A percentile compares a stretch with the other conserved stretches of the same genome.
Evolutionary conservation across 2,329 filamentous ascomycete species (phyloP).

Genomic region (Fusarium tjaetaba): DNA sequence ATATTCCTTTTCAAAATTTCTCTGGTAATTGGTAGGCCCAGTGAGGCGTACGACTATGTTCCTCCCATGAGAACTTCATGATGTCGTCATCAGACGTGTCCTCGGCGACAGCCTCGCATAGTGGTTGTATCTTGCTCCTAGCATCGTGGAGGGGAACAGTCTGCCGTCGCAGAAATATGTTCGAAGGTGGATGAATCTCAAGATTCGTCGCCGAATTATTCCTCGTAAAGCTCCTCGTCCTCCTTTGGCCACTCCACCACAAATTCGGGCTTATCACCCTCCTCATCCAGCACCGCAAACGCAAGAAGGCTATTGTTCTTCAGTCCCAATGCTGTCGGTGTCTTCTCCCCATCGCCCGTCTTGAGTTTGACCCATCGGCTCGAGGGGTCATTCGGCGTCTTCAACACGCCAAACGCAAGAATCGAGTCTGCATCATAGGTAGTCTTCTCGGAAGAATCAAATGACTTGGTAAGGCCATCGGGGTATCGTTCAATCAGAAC

Average conservation of each 20-base stretch:
- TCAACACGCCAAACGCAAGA: slow-evolving; percentile 59
- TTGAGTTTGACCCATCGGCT: slow-evolving; percentile 62
- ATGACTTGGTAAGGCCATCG: slow-evolving; percentile 56
- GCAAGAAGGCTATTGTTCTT: slow-evolving; percentile 61
- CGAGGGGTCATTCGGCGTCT: slow-evolving; percentile 55
- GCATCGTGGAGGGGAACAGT: neutral
- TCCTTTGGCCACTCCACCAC: slow-evolving; percentile 59
- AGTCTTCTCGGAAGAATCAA: slow-evolving; percentile 47
- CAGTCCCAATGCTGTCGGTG: slow-evolving; percentile 54
- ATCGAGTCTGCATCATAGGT: slow-evolving; percentile 53
- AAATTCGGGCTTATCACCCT: slow-evolving; percentile 54
- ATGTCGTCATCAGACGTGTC: neutral
- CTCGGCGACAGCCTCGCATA: neutral
- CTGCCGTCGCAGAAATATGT: too few species aligned
- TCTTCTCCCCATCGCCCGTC: slow-evolving; percentile 49
- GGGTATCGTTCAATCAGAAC: slow-evolving; percentile 68
- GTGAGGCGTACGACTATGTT: neutral
- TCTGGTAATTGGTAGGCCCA: neutral
- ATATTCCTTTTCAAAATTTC: neutral
- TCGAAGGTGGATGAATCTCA: accelerated
- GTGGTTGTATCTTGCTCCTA: too few species aligned
- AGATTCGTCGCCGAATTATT: neutral
- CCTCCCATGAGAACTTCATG: neutral
- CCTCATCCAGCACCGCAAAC: slow-evolving; percentile 57
- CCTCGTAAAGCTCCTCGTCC: slow-evolving; percentile 51